A percentile compares a stretch with the other conserved stretches of the same genome.
Conservation (phyloP, 768 basidiomycete species). For the Xerocomus spinulosus region DNA sequence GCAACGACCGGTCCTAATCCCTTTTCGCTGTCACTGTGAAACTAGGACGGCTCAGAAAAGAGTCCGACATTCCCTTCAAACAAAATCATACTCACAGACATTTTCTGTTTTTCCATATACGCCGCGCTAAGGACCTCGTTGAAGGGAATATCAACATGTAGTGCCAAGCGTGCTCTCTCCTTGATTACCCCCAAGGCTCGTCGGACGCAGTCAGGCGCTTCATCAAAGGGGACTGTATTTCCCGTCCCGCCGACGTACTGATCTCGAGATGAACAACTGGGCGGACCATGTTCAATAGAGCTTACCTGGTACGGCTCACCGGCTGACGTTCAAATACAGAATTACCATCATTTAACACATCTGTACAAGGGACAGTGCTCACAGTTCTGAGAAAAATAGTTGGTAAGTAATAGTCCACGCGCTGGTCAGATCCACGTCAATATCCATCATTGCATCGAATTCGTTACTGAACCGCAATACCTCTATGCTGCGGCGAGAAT, state of each 20-base stretch:
- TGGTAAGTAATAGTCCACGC: slow-evolving; percentile 65
- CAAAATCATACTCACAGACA: slow-evolving; percentile 53
- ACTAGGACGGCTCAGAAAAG: slow-evolving; percentile 39
- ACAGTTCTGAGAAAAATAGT: slow-evolving; percentile 87
- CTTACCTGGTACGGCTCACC: slow-evolving; percentile 76
- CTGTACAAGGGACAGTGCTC: slow-evolving; percentile 23
- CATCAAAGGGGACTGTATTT: slow-evolving; percentile 62
- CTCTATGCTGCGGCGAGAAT: slow-evolving; percentile 54
- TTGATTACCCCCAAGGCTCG: slow-evolving; percentile 58
- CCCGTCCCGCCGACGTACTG: slow-evolving; percentile 77
- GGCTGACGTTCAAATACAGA: slow-evolving; percentile 38
- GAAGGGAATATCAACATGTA: slow-evolving; percentile 43
- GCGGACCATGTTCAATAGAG: not conserved
- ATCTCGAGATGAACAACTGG: slow-evolving; percentile 7
- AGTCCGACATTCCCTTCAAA: not conserved
- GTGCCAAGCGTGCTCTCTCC: slow-evolving; percentile 45
- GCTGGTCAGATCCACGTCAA: slow-evolving; percentile 37
- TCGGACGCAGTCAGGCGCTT: slow-evolving; percentile 54
- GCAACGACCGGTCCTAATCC: slow-evolving; percentile 73
- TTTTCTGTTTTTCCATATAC: slow-evolving; percentile 82
- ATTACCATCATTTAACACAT: not conserved
- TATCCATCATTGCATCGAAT: not conserved
- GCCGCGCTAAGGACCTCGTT: slow-evolving; percentile 80
- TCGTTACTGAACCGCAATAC: slow-evolving; percentile 32
- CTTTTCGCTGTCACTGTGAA: slow-evolving; percentile 73